Evolutionary conservation across 192 early-diverging fungal genomes (phyloP), one percentile per base, ranked within the genome.

Genomic region (Coemansia sp.): DNA sequence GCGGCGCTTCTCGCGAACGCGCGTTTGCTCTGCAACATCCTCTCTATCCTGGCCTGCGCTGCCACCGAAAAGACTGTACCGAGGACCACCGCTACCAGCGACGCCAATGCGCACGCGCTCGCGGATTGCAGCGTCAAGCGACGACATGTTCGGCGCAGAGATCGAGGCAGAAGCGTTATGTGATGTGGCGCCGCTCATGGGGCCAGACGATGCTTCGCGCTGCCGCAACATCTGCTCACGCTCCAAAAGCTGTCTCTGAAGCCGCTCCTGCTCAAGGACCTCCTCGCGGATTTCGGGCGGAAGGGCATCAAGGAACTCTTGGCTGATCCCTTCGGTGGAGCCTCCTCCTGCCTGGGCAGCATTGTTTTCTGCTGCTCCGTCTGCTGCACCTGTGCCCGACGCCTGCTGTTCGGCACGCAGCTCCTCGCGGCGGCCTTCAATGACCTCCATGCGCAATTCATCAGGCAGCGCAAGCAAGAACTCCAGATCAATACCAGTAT

Each of bases 401-500:
- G 57, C 52, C 4, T 66, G 68, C 34, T 59, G 70, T 58, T 72
- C 70, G 13, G 59, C 43, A 23, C 74, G 73, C 49, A 75, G 59
- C 53, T 92, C 88, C 30, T 84, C 82, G 23, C 87, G 71, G 39
- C 97, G 94, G 58, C 93, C 87, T 64, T 90, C 90, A 35, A 97
- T 83, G 7, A 97, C 94, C 77, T 99, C 97, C 66, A 88, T 86
- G 43, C 94, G 90, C 70, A 99, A 74, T 51, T 97, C 95, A 29
- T 96, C 95, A 0, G 97, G 97, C 28, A 99, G 79, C 2, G 97
- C 97, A 65, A 92, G 88, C 59, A 99, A 81, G 72, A 99, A 99
- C 64, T 90, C 90, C 5, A 87, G 85, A 66, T 99, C 97, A 45
- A 99, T 99, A 9, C 94, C 97, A 20, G 91, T 91, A 21, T 93